Conservation (phyloP, 176 grass and related monocot species). For the Oryza meyeriana region DNA sequence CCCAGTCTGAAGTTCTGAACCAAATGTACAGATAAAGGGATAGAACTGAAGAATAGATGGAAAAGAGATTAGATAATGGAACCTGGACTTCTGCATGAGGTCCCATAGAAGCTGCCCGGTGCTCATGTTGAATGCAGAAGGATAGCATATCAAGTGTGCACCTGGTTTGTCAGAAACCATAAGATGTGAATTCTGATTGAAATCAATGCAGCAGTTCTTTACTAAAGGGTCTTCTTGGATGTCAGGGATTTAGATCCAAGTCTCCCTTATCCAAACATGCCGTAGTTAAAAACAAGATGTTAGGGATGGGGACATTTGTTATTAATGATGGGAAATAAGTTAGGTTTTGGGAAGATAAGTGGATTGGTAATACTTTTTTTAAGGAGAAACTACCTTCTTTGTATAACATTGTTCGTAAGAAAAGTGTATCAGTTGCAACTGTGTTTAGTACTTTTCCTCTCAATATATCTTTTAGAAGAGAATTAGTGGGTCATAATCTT, state of each 20-base stretch:
- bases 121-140: conserved; percentile 72
- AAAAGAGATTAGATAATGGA: not conserved
- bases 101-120: conserved; percentile 72
- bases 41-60: not conserved
- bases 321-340: too few species aligned
- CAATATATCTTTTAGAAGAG: too few species aligned
- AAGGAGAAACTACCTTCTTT: too few species aligned
- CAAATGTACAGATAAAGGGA: not conserved
- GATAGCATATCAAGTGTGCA: conserved; percentile 64
- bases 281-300: too few species aligned
- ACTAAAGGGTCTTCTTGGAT: not conserved
- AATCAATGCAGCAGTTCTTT: not conserved
- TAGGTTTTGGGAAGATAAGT: too few species aligned
- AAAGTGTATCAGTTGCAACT: too few species aligned
- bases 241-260: not conserved
- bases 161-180: conserved; percentile 32
- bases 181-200: not conserved
- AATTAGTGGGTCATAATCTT: too few species aligned
- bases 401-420: too few species aligned
- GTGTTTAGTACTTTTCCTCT: too few species aligned
- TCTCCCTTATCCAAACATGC: not conserved
- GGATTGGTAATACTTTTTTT: too few species aligned
- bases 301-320: too few species aligned
- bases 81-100: conserved; percentile 80
- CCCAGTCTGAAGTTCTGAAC: not conserved